Evolutionary conservation across 345 rosid genomes (phyloP).

Genomic region (Salix arbutifolia): DNA sequence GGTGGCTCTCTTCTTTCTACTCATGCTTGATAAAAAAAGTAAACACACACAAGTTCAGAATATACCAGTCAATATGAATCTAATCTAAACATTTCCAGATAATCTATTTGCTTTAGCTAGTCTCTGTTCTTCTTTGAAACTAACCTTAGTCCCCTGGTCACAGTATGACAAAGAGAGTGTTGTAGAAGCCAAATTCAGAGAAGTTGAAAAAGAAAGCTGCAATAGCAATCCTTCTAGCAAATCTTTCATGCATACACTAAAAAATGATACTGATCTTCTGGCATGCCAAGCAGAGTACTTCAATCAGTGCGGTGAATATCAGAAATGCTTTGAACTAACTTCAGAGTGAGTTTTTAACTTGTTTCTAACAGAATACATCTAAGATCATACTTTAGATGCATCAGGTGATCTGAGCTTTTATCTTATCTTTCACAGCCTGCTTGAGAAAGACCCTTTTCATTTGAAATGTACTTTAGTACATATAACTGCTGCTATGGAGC

Average conservation of each 20-base stretch:
- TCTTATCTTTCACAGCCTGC: conserved; percentile 49
- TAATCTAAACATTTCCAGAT: not conserved
- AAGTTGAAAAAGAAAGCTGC: conserved; percentile 71
- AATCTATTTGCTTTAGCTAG: conserved; percentile 3
- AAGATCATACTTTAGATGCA: conserved; percentile 6
- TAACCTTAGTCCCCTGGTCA: conserved; percentile 2
- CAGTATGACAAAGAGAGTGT: conserved; percentile 79
- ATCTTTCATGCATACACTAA: conserved; percentile 51
- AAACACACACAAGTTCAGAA: not conserved
- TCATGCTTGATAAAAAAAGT: conserved; percentile 94
- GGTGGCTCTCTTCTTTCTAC: conserved; percentile 89
- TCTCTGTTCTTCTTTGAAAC: not conserved
- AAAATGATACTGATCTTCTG: conserved; percentile 76
- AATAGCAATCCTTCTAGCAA: conserved; percentile 40
- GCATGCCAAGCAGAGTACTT: conserved; percentile 97
- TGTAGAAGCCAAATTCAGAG: conserved; percentile 78
- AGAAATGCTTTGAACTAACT: conserved; percentile 89
- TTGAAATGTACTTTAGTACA: conserved; percentile 80
- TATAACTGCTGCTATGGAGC: conserved; percentile 92
- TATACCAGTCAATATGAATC: not conserved
- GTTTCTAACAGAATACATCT: conserved; percentile 13
- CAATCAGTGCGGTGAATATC: conserved; percentile 91
- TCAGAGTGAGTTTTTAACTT: conserved; percentile 53
- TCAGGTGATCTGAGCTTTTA: conserved; percentile 15
- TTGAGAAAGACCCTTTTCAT: conserved; percentile 98